Evolutionary conservation across 345 rosid genomes (phyloP).

Genomic region (Sisymbrium altissimum): DNA sequence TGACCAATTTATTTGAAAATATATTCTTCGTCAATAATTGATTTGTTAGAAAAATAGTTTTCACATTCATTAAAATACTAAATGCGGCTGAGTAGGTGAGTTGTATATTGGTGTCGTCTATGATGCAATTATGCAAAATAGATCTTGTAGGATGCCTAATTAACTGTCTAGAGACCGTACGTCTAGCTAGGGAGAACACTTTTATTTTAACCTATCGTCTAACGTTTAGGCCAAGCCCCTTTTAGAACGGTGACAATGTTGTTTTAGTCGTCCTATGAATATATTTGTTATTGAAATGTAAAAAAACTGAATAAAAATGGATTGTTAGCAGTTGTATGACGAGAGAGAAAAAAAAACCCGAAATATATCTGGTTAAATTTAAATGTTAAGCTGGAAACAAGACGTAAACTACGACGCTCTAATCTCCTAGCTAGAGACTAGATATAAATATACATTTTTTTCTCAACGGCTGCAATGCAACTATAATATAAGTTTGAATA

Average conservation of each 20-base stretch:
- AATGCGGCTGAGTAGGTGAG: neutral
- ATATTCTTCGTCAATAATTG: neutral
- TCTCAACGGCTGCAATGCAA: conserved; percentile 16
- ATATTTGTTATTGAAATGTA: neutral
- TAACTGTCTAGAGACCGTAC: neutral
- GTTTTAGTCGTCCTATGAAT: neutral
- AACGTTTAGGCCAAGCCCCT: neutral
- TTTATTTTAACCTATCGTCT: neutral
- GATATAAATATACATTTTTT: conserved; percentile 16
- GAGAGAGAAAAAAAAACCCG: neutral
- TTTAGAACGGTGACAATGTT: neutral
- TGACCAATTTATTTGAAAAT: neutral
- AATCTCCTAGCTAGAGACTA: neutral
- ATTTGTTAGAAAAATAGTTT: neutral
- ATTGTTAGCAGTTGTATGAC: neutral
- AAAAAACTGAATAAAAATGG: neutral
- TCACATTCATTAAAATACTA: neutral
- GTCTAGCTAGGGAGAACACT: neutral
- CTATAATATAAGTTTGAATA: conserved; percentile 6
- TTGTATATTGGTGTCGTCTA: neutral
- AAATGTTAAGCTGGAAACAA: neutral
- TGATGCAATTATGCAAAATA: neutral
- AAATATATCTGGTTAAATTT: neutral
- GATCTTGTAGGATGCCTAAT: conserved; percentile 3
- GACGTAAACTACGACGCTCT: conserved; percentile 7